phyloP scores from a whole-genome alignment of 2,329 filamentous ascomycete genomes.

The Diplodia seriata region DNA sequence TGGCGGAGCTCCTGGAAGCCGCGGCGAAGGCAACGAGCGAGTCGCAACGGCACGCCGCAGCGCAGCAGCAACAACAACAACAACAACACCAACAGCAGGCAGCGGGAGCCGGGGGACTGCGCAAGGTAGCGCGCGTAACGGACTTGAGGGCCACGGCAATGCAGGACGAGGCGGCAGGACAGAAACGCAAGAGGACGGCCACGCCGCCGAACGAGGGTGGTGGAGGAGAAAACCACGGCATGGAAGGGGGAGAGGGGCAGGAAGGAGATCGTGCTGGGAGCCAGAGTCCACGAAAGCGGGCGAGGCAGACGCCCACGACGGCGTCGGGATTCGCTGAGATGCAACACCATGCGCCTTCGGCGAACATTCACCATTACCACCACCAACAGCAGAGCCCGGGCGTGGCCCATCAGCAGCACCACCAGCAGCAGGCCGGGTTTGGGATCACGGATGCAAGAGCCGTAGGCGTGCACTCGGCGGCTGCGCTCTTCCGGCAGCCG shows the following conservation, averaged over 20 bases:
- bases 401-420: background rate
- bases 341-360: background rate
- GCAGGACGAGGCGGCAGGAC: constrained; percentile 27
- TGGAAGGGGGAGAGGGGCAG: background rate
- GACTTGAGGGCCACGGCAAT: constrained; percentile 29
- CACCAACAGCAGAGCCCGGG: constrained; percentile 15
- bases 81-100: background rate
- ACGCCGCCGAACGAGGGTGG: constrained; percentile 1
- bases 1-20: constrained; percentile 47
- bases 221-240: background rate
- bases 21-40: constrained; percentile 46
- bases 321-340: background rate
- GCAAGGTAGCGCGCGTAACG: constrained; percentile 16
- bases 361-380: constrained; percentile 1
- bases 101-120: background rate
- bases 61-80: constrained; percentile 1
- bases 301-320: constrained; percentile 12
- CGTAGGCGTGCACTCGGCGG: constrained; percentile 58
- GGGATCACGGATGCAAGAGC: constrained; percentile 52
- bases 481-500: constrained; percentile 58
- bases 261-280: constrained; percentile 14
- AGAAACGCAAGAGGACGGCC: constrained; percentile 26
- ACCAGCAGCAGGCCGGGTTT: constrained; percentile 7
- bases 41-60: constrained; percentile 30
- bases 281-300: constrained; percentile 36